Conservation (phyloP, 1,284 basidiomycete genomes). For the Rhodotorula sp. region DNA sequence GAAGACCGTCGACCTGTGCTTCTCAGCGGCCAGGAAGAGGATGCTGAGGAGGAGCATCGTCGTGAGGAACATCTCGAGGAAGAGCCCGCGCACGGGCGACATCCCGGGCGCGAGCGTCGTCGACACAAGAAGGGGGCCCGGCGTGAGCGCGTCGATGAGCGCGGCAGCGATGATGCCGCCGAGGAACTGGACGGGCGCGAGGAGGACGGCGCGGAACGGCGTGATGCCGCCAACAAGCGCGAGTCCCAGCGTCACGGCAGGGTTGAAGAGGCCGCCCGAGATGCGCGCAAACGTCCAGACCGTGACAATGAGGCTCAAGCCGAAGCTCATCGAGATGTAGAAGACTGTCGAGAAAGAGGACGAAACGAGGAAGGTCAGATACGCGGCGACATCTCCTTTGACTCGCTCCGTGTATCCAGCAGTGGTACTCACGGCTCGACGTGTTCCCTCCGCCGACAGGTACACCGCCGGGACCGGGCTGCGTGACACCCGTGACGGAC, state of each 20-base stretch:
- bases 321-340: conserved; percentile 46
- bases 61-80: conserved; percentile 45
- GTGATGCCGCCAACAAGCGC: conserved; percentile 63
- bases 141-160: conserved; percentile 19
- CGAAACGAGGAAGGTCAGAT: conserved; percentile 53
- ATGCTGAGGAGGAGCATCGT: conserved; percentile 55
- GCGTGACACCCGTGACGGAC: conserved; percentile 3
- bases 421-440: conserved; percentile 47
- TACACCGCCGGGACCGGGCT: neutral
- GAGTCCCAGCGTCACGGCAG: conserved; percentile 66
- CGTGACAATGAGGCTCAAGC: conserved; percentile 65
- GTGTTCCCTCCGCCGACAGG: conserved; percentile 8
- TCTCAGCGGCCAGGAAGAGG: conserved; percentile 32
- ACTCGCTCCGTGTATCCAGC: conserved; percentile 39
- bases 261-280: conserved; percentile 60
- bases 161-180: conserved; percentile 43
- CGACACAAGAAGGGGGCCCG: conserved; percentile 21
- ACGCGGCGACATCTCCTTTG: no score
- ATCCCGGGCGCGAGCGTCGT: conserved; percentile 18
- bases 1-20: conserved; percentile 68
- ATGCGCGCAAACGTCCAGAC: conserved; percentile 58
- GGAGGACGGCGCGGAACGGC: conserved; percentile 65
- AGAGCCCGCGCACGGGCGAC: conserved; percentile 16
- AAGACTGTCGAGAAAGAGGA: conserved; percentile 53
- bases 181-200: conserved; percentile 54